These are phyloP conservation scores for Trichoderma asperelloides DNA, from an alignment of 495 filamentous ascomycete genomes.

Conservation along the genomic window DNA sequence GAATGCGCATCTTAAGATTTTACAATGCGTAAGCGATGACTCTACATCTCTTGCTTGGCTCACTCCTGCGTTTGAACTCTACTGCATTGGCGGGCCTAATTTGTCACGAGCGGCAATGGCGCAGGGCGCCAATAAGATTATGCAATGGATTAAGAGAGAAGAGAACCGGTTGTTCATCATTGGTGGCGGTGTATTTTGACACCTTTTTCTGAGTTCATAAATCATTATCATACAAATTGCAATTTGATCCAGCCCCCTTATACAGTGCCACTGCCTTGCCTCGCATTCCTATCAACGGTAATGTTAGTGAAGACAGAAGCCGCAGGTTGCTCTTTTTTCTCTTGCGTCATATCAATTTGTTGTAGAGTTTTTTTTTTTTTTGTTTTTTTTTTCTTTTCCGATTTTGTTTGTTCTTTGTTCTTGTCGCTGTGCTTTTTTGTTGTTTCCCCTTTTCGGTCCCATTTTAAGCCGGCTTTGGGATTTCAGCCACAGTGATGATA, in stretches of 20 bases:
- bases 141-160: conserved; percentile 81
- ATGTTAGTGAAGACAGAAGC: background rate
- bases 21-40: conserved; percentile 65
- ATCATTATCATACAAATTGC: conserved; percentile 6
- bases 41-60: conserved; percentile 80
- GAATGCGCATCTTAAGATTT: conserved; percentile 71
- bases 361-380: background rate
- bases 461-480: background rate
- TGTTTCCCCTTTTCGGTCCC: background rate
- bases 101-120: conserved; percentile 69
- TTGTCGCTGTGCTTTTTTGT: background rate
- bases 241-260: background rate
- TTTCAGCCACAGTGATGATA: background rate
- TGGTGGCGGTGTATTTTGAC: conserved; percentile 66
- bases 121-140: conserved; percentile 75
- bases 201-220: background rate
- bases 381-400: background rate
- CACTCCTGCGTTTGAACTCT: conserved; percentile 84
- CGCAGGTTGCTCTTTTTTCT: background rate
- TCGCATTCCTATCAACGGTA: background rate
- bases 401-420: background rate
- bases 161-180: conserved; percentile 94
- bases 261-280: background rate
- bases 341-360: background rate
- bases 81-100: conserved; percentile 79